Evolutionary conservation across 352 stramenopile species (phyloP).

Genomic region (Phytopythium litorale): DNA sequence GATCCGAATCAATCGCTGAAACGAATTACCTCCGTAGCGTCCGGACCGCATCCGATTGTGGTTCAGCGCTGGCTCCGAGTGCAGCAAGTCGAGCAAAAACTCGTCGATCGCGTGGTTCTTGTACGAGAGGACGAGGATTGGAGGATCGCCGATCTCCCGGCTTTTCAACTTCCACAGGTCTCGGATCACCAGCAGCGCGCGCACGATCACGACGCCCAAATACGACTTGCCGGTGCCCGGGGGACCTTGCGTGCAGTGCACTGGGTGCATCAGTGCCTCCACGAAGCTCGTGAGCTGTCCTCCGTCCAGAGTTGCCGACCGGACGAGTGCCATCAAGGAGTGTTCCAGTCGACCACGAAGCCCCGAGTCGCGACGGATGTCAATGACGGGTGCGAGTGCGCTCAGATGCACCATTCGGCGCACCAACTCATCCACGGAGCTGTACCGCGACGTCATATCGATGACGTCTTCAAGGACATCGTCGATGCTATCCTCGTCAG

Average conservation of each 20-base stretch:
- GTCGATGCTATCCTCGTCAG: constrained; percentile 1
- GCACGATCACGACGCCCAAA: constrained; percentile 78
- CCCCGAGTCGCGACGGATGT: constrained; percentile 65
- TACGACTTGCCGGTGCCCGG: constrained; percentile 90
- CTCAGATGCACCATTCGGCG: constrained; percentile 51
- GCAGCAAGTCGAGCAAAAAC: constrained; percentile 76
- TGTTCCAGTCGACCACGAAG: constrained; percentile 29
- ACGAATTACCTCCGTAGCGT: constrained; percentile 17
- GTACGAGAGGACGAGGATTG: constrained; percentile 84
- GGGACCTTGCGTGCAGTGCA: constrained; percentile 87
- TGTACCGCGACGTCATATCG: constrained; percentile 1
- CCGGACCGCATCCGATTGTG: constrained; percentile 15
- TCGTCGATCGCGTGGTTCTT: constrained; percentile 90
- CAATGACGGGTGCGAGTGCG: constrained; percentile 65
- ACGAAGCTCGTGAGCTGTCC: constrained; percentile 78
- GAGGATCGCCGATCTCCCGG: constrained; percentile 55
- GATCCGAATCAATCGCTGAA: constrained; percentile 56
- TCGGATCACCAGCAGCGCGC: constrained; percentile 72
- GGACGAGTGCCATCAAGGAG: constrained; percentile 39
- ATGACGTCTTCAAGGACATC: not conserved
- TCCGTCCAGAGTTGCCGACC: constrained; percentile 50
- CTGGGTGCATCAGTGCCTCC: constrained; percentile 63
- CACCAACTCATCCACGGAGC: constrained; percentile 22
- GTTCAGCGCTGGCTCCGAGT: constrained; percentile 34
- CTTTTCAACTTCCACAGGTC: constrained; percentile 70